Evolutionary conservation across 2,329 filamentous ascomycete species (phyloP).

Genomic region (Colletotrichum sublineola): DNA sequence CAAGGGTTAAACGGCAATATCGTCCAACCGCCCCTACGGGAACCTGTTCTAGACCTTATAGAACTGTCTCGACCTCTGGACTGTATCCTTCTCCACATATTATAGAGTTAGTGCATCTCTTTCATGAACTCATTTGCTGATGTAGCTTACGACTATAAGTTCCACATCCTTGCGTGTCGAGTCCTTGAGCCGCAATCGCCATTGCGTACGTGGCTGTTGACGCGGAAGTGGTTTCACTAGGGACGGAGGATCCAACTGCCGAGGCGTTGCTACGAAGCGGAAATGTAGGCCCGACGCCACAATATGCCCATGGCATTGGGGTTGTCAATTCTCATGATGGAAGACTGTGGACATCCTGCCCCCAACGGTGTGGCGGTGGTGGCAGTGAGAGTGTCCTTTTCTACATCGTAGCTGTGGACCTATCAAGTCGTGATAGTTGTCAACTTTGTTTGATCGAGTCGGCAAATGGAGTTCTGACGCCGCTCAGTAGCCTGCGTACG

Average conservation of each 20-base stretch:
- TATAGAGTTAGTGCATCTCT: background rate
- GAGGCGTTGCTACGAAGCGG: background rate
- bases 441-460: background rate
- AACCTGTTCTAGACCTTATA: background rate
- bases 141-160: background rate
- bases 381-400: background rate
- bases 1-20: background rate
- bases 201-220: background rate
- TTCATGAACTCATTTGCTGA: background rate
- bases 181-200: background rate
- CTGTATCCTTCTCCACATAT: background rate
- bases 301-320: background rate
- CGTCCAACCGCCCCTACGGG: background rate
- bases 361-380: background rate
- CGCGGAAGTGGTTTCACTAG: background rate
- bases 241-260: constrained; percentile 1
- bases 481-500: background rate
- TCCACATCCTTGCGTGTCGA: background rate
- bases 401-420: too few species aligned
- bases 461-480: background rate
- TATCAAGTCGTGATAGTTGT: background rate
- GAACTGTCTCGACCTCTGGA: background rate
- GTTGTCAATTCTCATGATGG: constrained; percentile 11
- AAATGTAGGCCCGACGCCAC: background rate
- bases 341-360: constrained; percentile 29